These are phyloP conservation scores for Oryza meyeriana DNA, from an alignment of 176 grass and related monocot genomes.

Conservation along the genomic window DNA sequence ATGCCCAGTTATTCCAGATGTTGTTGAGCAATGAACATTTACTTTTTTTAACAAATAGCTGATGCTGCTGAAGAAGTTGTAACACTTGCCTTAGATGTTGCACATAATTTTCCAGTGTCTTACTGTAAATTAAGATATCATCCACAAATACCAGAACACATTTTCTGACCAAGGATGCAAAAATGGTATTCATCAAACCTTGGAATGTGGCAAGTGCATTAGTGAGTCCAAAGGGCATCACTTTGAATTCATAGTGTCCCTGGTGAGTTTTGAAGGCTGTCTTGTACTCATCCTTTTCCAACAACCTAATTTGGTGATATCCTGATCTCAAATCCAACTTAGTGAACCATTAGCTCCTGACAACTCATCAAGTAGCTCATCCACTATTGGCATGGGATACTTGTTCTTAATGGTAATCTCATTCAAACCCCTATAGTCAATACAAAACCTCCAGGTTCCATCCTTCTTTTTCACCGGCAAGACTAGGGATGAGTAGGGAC, in stretches of 20 bases:
- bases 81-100: neutral
- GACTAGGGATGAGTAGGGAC: too few species aligned
- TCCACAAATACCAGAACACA: neutral
- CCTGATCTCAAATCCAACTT: neutral
- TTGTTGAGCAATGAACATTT: neutral
- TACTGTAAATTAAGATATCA: neutral
- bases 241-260: neutral
- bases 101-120: neutral
- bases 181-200: neutral
- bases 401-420: too few species aligned
- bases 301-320: too few species aligned
- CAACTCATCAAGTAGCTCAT: neutral
- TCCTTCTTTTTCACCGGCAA: too few species aligned
- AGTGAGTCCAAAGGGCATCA: too few species aligned
- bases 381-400: neutral
- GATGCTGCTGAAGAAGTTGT: neutral
- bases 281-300: too few species aligned
- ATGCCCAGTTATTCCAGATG: neutral
- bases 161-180: neutral
- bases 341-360: neutral
- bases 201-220: neutral
- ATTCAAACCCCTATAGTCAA: neutral
- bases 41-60: neutral
- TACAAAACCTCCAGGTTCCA: neutral
- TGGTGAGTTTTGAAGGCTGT: neutral